Evolutionary conservation across 352 stramenopile genomes (phyloP), one percentile per base, ranked within the genome.

Genomic region (Phytophthora lateralis): DNA sequence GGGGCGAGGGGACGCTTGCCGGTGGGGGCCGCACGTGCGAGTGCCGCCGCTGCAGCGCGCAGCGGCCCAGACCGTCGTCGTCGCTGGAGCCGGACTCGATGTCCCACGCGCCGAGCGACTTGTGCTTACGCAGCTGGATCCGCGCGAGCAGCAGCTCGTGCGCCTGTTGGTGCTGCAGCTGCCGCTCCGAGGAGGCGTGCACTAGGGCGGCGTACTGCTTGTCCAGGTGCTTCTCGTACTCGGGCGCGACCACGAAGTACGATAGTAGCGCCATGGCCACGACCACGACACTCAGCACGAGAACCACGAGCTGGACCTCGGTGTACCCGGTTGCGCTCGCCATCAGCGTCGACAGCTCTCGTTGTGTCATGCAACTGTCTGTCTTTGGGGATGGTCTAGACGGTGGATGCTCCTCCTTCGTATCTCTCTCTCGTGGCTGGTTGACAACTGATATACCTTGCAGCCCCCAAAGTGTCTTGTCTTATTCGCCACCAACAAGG

Each of bases 241-340:
- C 82, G 3, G 82, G 80, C 10, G 82, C 82, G 17, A 91, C 80
- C 17, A 92, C 82, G 42, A 90, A 92, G 63, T 92, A 92, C 32
- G 80, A 92, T n/a, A 92, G 69, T 24, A 92, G 57, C 29, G 76
- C 82, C 15, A 89, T 73, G 20, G 58, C 71, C 26, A 90, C 62
- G 34, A 92, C 66, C 5, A 92, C 57, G 46, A 77, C 52, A 14
- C 56, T 73, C 39, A 90, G 63, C 38, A 85, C 75, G 5, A 90
- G 59, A 45, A 84, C 43, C 46, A 82, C 77, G 44, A 90, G 45
- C 55, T 88, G 76, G 11, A 71, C 56, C 61, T 91, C 82, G 14
- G 73, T 61, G 58, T 75, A 82, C 34, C 58, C 73, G 20, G 60
- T 34, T 15, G 49, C 45, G 12, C 21, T 32, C 12, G 53, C 38